Evolutionary conservation across 2,329 filamentous ascomycete genomes (phyloP), one percentile per base, ranked within the genome.

Genomic region (Nectriaceae sp.): DNA sequence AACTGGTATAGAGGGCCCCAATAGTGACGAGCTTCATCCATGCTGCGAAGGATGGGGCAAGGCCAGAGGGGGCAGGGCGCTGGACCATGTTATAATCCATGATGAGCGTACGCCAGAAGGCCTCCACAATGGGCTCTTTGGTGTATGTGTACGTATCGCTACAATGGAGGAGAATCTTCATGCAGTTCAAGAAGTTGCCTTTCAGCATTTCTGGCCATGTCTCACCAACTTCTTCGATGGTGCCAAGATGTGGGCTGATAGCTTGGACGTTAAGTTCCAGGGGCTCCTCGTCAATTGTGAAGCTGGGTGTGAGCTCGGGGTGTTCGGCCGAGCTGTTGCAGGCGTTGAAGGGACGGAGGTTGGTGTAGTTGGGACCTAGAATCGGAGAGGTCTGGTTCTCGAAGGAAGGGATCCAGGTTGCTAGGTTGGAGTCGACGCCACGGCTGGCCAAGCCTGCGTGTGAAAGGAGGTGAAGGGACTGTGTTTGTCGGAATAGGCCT

Each of bases 101-200:
- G 37, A 63, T 59, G 40, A 64, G 54, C 2, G 60, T 61, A 13
- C 61, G 54, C 54, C 57, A 64, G 45, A 64, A 60, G 19, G 57
- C 59, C 19, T 64, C 60, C 21, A 62, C 56, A 11, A 61, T 55
- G 44, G 57, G 59, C 22, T 64, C 54, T 8, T 50, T 22, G 0
- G 57, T 61, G 20, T 46, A 47, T 1, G 40, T 5, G 37, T 63
- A 64, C 2, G 47, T 53, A 1, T 35, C 16, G n/a, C 55, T 59
- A 11, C 53, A 59, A 38, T 63, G 53, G 4, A 59, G 53, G 16
- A 61, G 54, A 1, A 59, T 54, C 29, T 42, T 53, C 39, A 55
- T 50, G 40, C 44, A 52, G n/a, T 46, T 40, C 21, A 38, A 48
- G 41, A 59, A 49, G 11, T 35, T 19, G 15, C 53, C 51, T 8